Evolutionary conservation across 1,284 basidiomycete genomes (phyloP), one percentile per base, ranked within the genome.

Genomic region (Ganoderma lingzhi): DNA sequence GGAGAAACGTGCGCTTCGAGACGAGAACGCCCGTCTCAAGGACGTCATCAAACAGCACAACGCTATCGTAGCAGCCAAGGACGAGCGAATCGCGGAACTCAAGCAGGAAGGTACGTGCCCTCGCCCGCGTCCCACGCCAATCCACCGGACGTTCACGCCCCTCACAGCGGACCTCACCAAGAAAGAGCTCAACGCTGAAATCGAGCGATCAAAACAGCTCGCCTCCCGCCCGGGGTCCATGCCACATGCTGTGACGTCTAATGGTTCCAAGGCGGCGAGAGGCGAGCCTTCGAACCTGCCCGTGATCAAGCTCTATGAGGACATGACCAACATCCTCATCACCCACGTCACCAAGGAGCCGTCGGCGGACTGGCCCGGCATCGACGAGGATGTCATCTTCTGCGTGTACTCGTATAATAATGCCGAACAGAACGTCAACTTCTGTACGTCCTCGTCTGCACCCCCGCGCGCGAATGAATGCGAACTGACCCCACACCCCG

Each of bases 131-230:
- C 23, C 42, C 15, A 39, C 56, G 1, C 39, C 8, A 39, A 5
- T 62, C 44, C 53, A 17, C 19, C 42, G n/a, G 28, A 32, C 53
- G 30, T 39, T 30, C 30, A 45, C 62, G 60, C n/a, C 42, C 1
- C n/a, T 8, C 32, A 30, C 39, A 72, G 70, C 19, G 51, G 82
- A 84, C 70, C 82, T 88, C 28, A 73, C 87, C 30, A 81, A 80
- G 58, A 78, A 82, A 19, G 90, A 93, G 69, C 82, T 91, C 23
- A 83, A 89, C 45, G 83, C 84, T 15, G 91, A 93, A 77, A 87
- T 92, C 58, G 86, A 91, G 66, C 83, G 87, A 64, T 83, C 84
- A 56, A 87, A 87, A 67, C 73, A 78, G 1, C 77, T 90, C n/a
- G 79, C 81, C 15, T 73, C 80, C 35, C 84, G 86, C 71, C 77